Percentiles rank a stretch among this genome's conserved stretches.
These are phyloP conservation scores for Hypoxylon trugodes DNA, from an alignment of 495 filamentous ascomycete species.

Conservation along the genomic window DNA sequence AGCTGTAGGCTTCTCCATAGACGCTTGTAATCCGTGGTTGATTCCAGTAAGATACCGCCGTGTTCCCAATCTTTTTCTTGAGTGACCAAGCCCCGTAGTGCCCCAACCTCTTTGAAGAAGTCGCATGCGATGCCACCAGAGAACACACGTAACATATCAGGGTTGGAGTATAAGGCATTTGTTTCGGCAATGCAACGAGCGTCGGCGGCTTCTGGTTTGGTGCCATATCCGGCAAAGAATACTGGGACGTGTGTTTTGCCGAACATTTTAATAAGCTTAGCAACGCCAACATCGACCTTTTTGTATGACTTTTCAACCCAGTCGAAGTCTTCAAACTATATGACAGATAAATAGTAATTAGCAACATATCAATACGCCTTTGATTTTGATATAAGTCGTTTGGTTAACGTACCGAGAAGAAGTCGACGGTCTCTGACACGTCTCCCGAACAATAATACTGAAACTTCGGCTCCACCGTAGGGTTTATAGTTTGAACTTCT, in stretches of 20 bases:
- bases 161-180: conserved; percentile 62
- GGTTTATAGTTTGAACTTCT: conserved; percentile 65
- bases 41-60: conserved; percentile 53
- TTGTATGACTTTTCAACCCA: conserved; percentile 76
- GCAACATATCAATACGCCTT: background rate
- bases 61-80: conserved; percentile 56
- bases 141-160: conserved; percentile 70
- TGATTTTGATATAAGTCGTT: conserved; percentile 41
- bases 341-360: background rate
- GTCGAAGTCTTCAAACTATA: conserved; percentile 76
- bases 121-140: conserved; percentile 81
- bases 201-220: conserved; percentile 53
- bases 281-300: no score
- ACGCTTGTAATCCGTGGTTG: conserved; percentile 66
- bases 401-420: conserved; percentile 83
- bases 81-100: conserved; percentile 62
- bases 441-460: conserved; percentile 75
- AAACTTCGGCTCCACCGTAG: conserved; percentile 65
- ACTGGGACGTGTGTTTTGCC: conserved; percentile 69
- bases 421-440: conserved; percentile 66
- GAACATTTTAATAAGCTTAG: conserved; percentile 60
- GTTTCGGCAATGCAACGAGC: conserved; percentile 72
- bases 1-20: conserved; percentile 51
- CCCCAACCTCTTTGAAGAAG: conserved; percentile 75
- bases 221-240: conserved; percentile 82